These are phyloP conservation scores for Penicillium palitans DNA, from an alignment of 2,329 filamentous ascomycete genomes.

Conservation along the genomic window DNA sequence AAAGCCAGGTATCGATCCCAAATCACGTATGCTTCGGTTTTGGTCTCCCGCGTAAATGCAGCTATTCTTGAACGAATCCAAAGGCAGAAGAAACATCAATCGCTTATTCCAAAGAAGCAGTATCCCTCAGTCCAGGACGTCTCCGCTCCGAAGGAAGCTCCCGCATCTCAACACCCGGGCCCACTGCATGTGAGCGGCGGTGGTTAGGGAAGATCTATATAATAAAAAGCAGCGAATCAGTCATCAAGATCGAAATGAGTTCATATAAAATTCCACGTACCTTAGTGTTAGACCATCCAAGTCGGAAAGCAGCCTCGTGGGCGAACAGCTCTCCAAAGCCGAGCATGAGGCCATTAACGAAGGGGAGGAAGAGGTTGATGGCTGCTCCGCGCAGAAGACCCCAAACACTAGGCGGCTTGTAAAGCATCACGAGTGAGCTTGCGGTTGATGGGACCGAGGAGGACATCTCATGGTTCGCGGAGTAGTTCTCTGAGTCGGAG, in stretches of 20 bases:
- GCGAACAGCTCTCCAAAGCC: constrained; percentile 96
- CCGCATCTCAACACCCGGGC: constrained; percentile 79
- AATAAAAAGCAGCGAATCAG: not conserved
- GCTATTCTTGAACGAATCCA: constrained; percentile 5
- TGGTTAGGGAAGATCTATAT: constrained; percentile 59
- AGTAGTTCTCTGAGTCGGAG: constrained; percentile 52
- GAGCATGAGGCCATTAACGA: constrained; percentile 97
- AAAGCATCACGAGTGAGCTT: constrained; percentile 57
- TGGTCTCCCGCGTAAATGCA: constrained; percentile 21
- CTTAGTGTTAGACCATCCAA: constrained; percentile 94
- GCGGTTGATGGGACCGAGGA: constrained; percentile 38
- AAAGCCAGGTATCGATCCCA: constrained; percentile 19
- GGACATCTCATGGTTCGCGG: constrained; percentile 41
- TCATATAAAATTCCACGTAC: constrained; percentile 52
- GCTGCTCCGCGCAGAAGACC: constrained; percentile 81
- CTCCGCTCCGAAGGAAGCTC: constrained; percentile 61
- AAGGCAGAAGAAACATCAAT: constrained; percentile 8
- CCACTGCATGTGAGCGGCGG: constrained; percentile 66
- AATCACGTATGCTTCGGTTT: constrained; percentile 24
- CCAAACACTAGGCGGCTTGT: constrained; percentile 86
- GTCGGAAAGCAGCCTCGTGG: constrained; percentile 87
- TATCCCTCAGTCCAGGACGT: constrained; percentile 61
- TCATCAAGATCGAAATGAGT: not conserved
- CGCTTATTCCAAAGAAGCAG: constrained; percentile 66
- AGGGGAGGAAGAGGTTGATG: constrained; percentile 93